Percentiles rank a stretch among this genome's conserved stretches.
These are phyloP conservation scores for Mayamaea pseudoterrestris DNA, from an alignment of 108 stramenopile genomes.

Conservation along the genomic window DNA sequence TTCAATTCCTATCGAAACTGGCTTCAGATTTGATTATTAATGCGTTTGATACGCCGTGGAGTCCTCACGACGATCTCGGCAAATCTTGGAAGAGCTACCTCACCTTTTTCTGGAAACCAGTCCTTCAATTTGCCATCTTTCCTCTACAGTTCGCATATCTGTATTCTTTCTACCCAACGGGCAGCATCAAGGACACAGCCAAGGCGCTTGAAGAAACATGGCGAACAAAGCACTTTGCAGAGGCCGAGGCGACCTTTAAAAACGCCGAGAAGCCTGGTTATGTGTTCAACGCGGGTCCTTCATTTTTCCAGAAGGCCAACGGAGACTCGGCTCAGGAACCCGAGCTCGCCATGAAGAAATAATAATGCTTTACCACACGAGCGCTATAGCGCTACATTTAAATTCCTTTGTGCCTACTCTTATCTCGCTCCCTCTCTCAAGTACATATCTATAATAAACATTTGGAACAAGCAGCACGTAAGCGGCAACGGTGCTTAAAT, in stretches of 20 bases:
- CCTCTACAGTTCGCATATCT: slow-evolving; percentile 84
- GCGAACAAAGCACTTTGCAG: slow-evolving; percentile 45
- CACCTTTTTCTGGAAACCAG: slow-evolving; percentile 87
- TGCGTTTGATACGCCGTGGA: slow-evolving; percentile 89
- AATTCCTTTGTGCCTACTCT: no score
- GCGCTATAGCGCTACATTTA: no score
- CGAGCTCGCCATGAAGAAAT: no score
- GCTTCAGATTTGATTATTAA: slow-evolving; percentile 94
- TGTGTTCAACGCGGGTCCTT: slow-evolving; percentile 36
- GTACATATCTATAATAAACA: no score
- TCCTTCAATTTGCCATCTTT: slow-evolving; percentile 82
- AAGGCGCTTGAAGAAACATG: slow-evolving; percentile 47
- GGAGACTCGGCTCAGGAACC: background rate
- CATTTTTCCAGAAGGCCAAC: slow-evolving; percentile 50
- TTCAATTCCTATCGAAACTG: slow-evolving; percentile 84
- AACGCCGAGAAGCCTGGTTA: slow-evolving; percentile 43
- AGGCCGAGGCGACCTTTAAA: slow-evolving; percentile 62
- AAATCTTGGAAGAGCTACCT: slow-evolving; percentile 83
- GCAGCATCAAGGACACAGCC: slow-evolving; percentile 65
- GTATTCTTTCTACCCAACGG: slow-evolving; percentile 80
- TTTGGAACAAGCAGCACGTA: no score
- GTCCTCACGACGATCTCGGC: slow-evolving; percentile 78
- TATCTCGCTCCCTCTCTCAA: no score
- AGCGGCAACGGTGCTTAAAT: no score
- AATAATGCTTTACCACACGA: no score